Evolutionary conservation across 805 yeast species (phyloP).

Genomic region (Metschnikowia vanudenii): DNA sequence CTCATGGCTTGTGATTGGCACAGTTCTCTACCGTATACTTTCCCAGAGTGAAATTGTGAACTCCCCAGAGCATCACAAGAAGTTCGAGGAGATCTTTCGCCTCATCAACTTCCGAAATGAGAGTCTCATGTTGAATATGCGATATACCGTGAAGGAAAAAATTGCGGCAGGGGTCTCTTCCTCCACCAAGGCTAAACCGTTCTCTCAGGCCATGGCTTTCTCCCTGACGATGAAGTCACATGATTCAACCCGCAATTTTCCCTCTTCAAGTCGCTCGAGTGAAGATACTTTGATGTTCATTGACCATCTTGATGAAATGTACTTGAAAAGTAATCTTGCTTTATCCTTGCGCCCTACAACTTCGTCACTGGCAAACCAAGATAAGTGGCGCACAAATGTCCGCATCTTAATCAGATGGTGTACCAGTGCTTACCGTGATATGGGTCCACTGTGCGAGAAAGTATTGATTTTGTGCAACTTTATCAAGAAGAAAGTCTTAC

Average conservation of each 20-base stretch:
- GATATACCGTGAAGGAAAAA: constrained; percentile 11
- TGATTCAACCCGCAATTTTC: background rate
- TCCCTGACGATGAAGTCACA: background rate
- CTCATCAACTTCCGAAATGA: constrained; percentile 67
- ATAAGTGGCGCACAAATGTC: constrained; percentile 37
- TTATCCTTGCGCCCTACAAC: constrained; percentile 25
- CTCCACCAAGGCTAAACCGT: too few relatives aligned
- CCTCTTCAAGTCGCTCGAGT: constrained; percentile 21
- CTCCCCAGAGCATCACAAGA: constrained; percentile 24
- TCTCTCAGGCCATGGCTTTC: too few relatives aligned
- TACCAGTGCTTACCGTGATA: constrained; percentile 36
- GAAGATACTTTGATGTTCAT: constrained; percentile 36
- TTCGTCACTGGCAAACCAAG: constrained; percentile 8
- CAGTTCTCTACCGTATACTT: constrained; percentile 43
- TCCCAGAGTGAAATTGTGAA: constrained; percentile 20
- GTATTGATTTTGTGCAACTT: constrained; percentile 44
- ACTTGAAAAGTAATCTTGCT: constrained; percentile 31
- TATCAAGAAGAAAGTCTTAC: constrained; percentile 40
- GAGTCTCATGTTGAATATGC: constrained; percentile 58
- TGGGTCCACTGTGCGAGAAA: constrained; percentile 29
- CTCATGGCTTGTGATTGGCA: constrained; percentile 56
- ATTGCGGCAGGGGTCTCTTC: too few relatives aligned
- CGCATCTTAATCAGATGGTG: constrained; percentile 41
- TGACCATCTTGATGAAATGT: constrained; percentile 35
- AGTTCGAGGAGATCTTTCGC: constrained; percentile 49